Evolutionary conservation across 2,329 filamentous ascomycete genomes (phyloP).

Genomic region (Metarhizium anisopliae): DNA sequence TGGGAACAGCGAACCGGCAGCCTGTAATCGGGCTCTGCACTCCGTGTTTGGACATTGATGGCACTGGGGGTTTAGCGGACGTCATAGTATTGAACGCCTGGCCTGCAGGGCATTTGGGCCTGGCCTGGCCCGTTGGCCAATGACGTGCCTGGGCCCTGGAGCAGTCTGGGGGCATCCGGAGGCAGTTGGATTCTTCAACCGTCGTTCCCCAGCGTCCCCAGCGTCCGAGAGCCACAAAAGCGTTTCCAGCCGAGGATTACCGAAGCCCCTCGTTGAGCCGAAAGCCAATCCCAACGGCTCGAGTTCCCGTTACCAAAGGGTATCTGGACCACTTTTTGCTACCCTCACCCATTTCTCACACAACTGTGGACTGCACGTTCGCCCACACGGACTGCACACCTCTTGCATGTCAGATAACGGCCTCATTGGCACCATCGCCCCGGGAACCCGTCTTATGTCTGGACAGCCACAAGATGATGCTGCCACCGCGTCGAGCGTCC

Average conservation of each 20-base stretch:
- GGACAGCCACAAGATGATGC: neutral
- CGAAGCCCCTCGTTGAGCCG: conserved; percentile 3
- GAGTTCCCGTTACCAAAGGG: neutral
- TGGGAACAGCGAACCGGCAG: neutral
- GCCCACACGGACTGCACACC: no score
- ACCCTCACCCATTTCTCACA: neutral
- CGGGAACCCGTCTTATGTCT: conserved; percentile 1
- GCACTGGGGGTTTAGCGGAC: no score
- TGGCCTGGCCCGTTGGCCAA: no score
- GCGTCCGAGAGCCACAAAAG: neutral
- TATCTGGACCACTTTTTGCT: neutral
- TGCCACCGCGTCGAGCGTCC: conserved; percentile 16
- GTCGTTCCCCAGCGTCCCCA: no score
- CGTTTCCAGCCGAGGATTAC: conserved; percentile 11
- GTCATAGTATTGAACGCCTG: no score
- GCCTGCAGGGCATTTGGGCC: no score
- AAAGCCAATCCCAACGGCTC: neutral
- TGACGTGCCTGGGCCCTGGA: no score
- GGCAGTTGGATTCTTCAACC: neutral
- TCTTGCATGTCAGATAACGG: no score
- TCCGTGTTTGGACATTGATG: no score
- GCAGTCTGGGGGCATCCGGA: neutral
- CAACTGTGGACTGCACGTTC: neutral
- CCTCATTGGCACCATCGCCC: neutral
- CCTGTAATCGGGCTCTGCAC: no score